phyloP scores from a whole-genome alignment of 257 asterid genomes.

The Ehretia macrophylla region DNA sequence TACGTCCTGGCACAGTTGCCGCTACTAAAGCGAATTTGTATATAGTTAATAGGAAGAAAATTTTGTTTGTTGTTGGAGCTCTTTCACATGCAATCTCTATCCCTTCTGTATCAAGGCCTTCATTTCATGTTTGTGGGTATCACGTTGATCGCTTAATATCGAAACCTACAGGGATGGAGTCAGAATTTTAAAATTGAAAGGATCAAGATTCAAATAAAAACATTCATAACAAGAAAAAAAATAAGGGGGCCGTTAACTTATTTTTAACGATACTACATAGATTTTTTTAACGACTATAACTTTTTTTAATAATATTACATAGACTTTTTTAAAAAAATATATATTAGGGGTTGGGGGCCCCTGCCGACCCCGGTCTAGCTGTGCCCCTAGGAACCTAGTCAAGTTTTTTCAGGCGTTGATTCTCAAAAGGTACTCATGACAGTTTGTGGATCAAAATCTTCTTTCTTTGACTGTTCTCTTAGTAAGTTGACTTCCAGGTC shows the following conservation, averaged over 20 bases:
- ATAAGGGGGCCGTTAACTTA: too few relatives aligned
- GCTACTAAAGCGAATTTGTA: slow-evolving; percentile 65
- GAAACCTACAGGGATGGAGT: too few relatives aligned
- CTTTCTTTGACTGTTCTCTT: slow-evolving; percentile 35
- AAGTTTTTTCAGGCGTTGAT: slow-evolving; percentile 1
- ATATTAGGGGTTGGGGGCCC: too few relatives aligned
- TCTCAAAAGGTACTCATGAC: slow-evolving; percentile 52
- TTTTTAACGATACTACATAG: too few relatives aligned
- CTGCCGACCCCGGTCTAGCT: too few relatives aligned
- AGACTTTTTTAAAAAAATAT: too few relatives aligned
- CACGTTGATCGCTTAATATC: slow-evolving; percentile 49
- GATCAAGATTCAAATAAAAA: too few relatives aligned
- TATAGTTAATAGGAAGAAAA: slow-evolving; percentile 49
- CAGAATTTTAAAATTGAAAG: too few relatives aligned
- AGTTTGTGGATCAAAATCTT: slow-evolving; percentile 41
- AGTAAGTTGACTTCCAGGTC: slow-evolving; percentile 32
- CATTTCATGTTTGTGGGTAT: slow-evolving; percentile 65
- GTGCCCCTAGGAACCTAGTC: too few relatives aligned
- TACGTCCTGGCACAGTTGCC: slow-evolving; percentile 55
- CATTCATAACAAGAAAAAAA: too few relatives aligned
- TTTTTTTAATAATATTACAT: too few relatives aligned
- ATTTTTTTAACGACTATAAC: too few relatives aligned
- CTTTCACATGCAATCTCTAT: slow-evolving; percentile 66
- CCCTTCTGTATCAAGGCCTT: slow-evolving; percentile 78
- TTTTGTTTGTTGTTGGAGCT: slow-evolving; percentile 58